phyloP scores from a whole-genome alignment of 2,329 filamentous ascomycete species.

The Peltaster fructicola region DNA sequence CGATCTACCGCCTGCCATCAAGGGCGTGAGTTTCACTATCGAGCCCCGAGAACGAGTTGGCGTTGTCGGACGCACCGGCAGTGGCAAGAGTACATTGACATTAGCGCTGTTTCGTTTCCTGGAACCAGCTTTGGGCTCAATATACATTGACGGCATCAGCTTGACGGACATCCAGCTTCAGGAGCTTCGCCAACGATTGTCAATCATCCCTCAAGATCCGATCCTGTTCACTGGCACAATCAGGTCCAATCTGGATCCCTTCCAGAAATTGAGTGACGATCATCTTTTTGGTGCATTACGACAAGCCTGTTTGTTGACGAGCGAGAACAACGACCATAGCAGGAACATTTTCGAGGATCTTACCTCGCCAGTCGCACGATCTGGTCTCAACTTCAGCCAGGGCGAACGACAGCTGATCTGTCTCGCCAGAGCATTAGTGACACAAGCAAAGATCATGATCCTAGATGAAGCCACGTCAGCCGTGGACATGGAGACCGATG shows the following conservation, averaged over 20 bases:
- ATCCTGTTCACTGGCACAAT: slow-evolving; percentile 68
- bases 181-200: too few relatives aligned
- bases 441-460: slow-evolving; percentile 66
- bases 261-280: slow-evolving; percentile 48
- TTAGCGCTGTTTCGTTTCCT: too few relatives aligned
- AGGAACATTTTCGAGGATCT: too few relatives aligned
- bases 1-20: too few relatives aligned
- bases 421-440: slow-evolving; percentile 54
- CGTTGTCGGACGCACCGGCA: too few relatives aligned
- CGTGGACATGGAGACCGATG: slow-evolving; percentile 61
- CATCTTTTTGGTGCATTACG: slow-evolving; percentile 52
- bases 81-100: too few relatives aligned
- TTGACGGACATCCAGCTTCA: too few relatives aligned
- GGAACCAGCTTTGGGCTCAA: too few relatives aligned
- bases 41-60: too few relatives aligned
- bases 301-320: slow-evolving; percentile 46
- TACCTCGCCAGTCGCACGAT: background rate
- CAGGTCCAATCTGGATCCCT: slow-evolving; percentile 60
- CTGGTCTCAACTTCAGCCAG: slow-evolving; percentile 25
- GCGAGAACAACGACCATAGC: too few relatives aligned
- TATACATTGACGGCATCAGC: too few relatives aligned
- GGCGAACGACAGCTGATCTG: slow-evolving; percentile 86
- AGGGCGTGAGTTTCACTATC: background rate
- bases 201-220: slow-evolving; percentile 70
- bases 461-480: slow-evolving; percentile 66